These are phyloP conservation scores for Fraxinus excelsior DNA, from an alignment of 257 asterid genomes.

Conservation along the genomic window DNA sequence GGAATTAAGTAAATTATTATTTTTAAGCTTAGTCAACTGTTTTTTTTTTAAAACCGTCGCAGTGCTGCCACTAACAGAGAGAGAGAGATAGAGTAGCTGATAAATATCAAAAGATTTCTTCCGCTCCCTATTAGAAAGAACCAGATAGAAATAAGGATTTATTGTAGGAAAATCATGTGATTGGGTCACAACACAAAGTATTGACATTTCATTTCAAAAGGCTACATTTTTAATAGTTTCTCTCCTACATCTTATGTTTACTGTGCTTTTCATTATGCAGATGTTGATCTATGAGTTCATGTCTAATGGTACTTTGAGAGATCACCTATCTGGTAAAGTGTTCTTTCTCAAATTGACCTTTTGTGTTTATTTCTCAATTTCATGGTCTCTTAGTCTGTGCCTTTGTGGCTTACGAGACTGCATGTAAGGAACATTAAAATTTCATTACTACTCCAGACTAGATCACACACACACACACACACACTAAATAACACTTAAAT, in stretches of 20 bases:
- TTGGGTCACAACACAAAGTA: neutral
- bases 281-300: conserved; percentile 93
- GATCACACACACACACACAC: too few relatives aligned
- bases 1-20: neutral
- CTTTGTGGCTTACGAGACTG: neutral
- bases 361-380: neutral
- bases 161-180: neutral
- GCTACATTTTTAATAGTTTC: neutral
- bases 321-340: conserved; percentile 74
- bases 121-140: neutral
- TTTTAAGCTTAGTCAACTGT: neutral
- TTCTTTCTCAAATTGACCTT: conserved; percentile 8
- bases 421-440: neutral
- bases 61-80: neutral
- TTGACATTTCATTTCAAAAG: neutral
- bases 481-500: too few relatives aligned
- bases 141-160: neutral
- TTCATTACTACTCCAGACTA: too few relatives aligned
- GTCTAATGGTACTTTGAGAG: conserved; percentile 87
- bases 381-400: neutral
- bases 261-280: conserved; percentile 51
- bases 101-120: neutral
- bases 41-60: neutral
- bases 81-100: neutral
- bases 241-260: conserved; percentile 16